A percentile compares a stretch with the other conserved stretches of the same genome.
phyloP scores from a whole-genome alignment of 768 basidiomycete genomes.

The Tephrocybe rancida region DNA sequence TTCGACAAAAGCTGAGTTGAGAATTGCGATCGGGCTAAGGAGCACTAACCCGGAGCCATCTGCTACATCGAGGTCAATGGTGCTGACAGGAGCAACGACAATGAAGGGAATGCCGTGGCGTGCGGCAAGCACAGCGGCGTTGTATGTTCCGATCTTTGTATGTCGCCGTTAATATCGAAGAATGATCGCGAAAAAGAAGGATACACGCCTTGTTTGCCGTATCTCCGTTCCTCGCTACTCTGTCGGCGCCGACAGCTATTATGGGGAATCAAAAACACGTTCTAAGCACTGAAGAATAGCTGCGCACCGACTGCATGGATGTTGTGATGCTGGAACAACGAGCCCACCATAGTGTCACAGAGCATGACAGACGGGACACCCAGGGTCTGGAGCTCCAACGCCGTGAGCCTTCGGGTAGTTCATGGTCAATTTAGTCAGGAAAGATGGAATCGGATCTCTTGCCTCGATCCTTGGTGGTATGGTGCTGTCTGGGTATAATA shows the following conservation, averaged over 20 bases:
- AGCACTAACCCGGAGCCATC: slow-evolving; percentile 65
- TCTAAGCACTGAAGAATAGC: neutral
- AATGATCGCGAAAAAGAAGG: neutral
- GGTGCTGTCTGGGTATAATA: slow-evolving; percentile 95
- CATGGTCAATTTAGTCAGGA: neutral
- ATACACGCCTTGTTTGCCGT: slow-evolving; percentile 85
- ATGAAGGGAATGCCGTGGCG: slow-evolving; percentile 90
- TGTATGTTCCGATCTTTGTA: slow-evolving; percentile 91
- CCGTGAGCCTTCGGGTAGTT: slow-evolving; percentile 65
- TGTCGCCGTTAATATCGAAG: slow-evolving; percentile 14
- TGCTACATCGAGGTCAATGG: slow-evolving; percentile 80
- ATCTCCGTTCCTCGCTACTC: slow-evolving; percentile 92
- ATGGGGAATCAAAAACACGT: neutral
- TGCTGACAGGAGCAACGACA: slow-evolving; percentile 91
- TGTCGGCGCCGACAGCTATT: slow-evolving; percentile 82
- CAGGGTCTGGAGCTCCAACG: slow-evolving; percentile 85
- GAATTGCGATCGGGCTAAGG: neutral
- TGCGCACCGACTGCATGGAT: slow-evolving; percentile 80
- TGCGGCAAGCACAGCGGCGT: slow-evolving; percentile 90
- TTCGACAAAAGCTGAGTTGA: slow-evolving; percentile 7
- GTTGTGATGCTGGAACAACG: slow-evolving; percentile 83
- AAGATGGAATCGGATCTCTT: slow-evolving; percentile 8
- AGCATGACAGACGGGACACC: slow-evolving; percentile 90
- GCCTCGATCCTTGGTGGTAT: slow-evolving; percentile 92
- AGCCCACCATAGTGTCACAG: slow-evolving; percentile 97